Evolutionary conservation across 2,329 filamentous ascomycete species (phyloP).

Genomic region (Byssothecium circinans): DNA sequence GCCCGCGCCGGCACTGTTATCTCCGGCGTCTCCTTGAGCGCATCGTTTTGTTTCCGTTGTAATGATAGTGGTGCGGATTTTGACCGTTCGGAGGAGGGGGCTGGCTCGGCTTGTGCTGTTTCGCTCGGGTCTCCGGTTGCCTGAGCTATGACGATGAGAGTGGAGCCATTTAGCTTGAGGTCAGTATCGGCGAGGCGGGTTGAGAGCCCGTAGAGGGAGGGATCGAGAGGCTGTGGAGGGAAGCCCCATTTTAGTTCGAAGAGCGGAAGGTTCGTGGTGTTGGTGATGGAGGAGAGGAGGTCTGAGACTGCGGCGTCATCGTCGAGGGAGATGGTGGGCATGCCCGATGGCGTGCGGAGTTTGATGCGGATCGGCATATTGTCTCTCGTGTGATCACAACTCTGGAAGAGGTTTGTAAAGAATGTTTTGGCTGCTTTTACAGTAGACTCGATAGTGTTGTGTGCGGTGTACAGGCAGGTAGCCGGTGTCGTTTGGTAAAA

Average conservation of each 20-base stretch:
- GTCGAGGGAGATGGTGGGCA: constrained; percentile 68
- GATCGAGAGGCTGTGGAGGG: constrained; percentile 70
- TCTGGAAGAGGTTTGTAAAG: too few relatives aligned
- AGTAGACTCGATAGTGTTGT: too few relatives aligned
- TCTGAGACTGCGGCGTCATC: constrained; percentile 67
- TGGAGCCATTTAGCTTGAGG: constrained; percentile 67
- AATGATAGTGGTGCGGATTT: constrained; percentile 44
- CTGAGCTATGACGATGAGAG: constrained; percentile 63
- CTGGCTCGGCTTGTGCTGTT: constrained; percentile 16
- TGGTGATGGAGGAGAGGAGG: constrained; percentile 62
- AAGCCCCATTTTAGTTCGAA: constrained; percentile 85
- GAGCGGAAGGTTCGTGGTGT: constrained; percentile 64
- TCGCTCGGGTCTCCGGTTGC: constrained; percentile 42
- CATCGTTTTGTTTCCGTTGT: constrained; percentile 47
- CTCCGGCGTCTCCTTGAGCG: constrained; percentile 62
- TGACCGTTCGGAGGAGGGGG: constrained; percentile 5
- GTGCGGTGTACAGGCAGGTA: background rate
- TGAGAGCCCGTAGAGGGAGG: constrained; percentile 55
- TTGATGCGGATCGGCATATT: constrained; percentile 67
- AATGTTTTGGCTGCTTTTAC: too few relatives aligned
- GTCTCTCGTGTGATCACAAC: constrained; percentile 11
- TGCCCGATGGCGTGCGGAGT: constrained; percentile 73
- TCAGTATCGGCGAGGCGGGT: constrained; percentile 59
- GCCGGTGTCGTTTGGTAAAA: background rate
- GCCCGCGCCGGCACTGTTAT: constrained; percentile 59